phyloP scores from a whole-genome alignment of 1,284 basidiomycete genomes.

The Puccinia horiana region DNA sequence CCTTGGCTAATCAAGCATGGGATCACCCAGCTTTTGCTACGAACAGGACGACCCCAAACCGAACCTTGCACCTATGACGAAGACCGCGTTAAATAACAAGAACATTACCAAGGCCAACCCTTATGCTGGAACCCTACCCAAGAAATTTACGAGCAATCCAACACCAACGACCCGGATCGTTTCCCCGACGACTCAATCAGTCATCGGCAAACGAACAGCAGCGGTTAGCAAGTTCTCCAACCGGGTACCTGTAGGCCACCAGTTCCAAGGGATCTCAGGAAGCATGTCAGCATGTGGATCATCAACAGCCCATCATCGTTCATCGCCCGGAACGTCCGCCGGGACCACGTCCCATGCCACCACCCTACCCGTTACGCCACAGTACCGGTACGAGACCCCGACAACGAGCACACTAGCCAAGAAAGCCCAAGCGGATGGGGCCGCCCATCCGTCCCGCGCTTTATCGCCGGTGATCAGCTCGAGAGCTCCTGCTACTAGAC shows the following conservation, averaged over 20 bases:
- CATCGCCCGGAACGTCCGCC: neutral
- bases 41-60: slow-evolving; percentile 44
- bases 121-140: neutral
- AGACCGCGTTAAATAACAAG: neutral
- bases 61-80: neutral
- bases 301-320: neutral
- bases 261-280: slow-evolving; percentile 23
- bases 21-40: slow-evolving; percentile 35
- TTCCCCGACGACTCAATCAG: slow-evolving; percentile 42
- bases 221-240: slow-evolving; percentile 48
- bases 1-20: neutral
- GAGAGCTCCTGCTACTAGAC: neutral
- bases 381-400: slow-evolving; percentile 38
- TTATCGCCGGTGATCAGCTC: neutral
- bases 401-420: slow-evolving; percentile 48
- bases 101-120: neutral
- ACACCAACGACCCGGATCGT: slow-evolving; percentile 25
- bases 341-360: neutral
- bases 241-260: slow-evolving; percentile 28
- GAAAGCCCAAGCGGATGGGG: neutral
- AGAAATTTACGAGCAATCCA: neutral
- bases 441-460: neutral
- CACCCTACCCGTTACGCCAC: neutral
- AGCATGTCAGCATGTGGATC: slow-evolving; percentile 31
- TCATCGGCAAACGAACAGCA: slow-evolving; percentile 28